Percentiles rank a stretch among this genome's conserved stretches.
phyloP scores from a whole-genome alignment of 1,284 basidiomycete genomes.

The Puccinia triticina region DNA sequence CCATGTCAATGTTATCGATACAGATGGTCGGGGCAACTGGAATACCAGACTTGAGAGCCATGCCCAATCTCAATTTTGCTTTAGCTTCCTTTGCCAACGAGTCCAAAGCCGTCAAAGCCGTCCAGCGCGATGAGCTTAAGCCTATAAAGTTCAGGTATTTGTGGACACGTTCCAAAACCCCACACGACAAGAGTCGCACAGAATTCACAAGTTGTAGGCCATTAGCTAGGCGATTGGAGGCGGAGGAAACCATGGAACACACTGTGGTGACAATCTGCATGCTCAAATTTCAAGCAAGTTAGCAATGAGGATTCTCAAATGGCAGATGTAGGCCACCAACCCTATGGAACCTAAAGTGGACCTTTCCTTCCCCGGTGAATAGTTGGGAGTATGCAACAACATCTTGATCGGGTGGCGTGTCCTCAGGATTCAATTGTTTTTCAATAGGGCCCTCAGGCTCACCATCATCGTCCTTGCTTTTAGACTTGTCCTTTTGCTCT shows the following conservation, averaged over 20 bases:
- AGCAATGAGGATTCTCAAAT: neutral
- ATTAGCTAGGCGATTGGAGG: neutral
- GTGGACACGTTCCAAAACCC: neutral
- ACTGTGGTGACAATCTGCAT: neutral
- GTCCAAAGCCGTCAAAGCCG: neutral
- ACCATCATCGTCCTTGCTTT: too few species aligned
- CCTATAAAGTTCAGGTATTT: neutral
- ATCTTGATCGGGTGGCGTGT: too few species aligned
- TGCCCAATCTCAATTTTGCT: neutral
- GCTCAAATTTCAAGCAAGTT: neutral
- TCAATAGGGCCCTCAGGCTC: too few species aligned
- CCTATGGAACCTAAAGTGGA: neutral
- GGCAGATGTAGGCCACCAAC: neutral
- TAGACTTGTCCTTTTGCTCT: too few species aligned
- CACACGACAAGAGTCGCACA: neutral
- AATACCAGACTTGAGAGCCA: neutral
- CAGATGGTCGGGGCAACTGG: too few species aligned
- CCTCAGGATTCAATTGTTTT: too few species aligned
- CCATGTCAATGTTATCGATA: too few species aligned
- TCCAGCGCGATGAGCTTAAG: neutral
- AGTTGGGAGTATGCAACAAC: too few species aligned
- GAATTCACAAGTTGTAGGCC: neutral
- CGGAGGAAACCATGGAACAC: neutral
- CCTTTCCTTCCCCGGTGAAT: neutral
- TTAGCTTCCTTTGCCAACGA: neutral